phyloP scores from a whole-genome alignment of 768 basidiomycete genomes.

The Dentipellis fragilis region DNA sequence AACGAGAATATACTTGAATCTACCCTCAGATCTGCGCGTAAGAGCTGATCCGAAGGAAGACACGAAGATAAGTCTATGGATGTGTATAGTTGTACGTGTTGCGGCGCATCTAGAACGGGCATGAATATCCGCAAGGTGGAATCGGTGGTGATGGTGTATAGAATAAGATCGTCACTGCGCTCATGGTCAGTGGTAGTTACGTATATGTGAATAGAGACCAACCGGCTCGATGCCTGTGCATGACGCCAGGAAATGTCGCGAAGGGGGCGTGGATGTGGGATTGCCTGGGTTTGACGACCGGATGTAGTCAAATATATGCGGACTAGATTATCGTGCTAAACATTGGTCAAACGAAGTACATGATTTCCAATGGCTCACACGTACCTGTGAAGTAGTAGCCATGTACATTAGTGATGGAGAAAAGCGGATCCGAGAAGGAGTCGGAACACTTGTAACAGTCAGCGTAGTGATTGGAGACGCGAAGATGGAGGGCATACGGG shows the following conservation, averaged over 20 bases:
- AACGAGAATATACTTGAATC: constrained; percentile 58
- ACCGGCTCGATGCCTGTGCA: constrained; percentile 58
- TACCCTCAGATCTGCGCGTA: constrained; percentile 8
- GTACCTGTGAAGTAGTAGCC: constrained; percentile 50
- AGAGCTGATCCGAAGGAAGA: constrained; percentile 29
- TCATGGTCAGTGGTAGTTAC: constrained; percentile 2
- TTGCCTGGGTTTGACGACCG: constrained; percentile 53
- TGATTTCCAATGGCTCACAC: background rate
- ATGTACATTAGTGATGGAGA: constrained; percentile 74
- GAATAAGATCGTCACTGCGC: constrained; percentile 58
- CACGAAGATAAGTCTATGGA: constrained; percentile 66
- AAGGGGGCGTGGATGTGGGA: constrained; percentile 69
- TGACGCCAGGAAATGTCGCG: constrained; percentile 64
- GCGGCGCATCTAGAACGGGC: constrained; percentile 80
- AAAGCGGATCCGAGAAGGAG: constrained; percentile 47
- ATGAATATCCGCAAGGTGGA: constrained; percentile 77
- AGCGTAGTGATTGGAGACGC: background rate
- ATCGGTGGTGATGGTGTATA: constrained; percentile 81
- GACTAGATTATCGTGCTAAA: constrained; percentile 47
- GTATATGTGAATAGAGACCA: constrained; percentile 20
- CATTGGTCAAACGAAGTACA: constrained; percentile 9
- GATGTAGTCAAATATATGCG: constrained; percentile 66
- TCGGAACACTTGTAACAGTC: constrained; percentile 29
- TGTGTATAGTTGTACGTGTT: constrained; percentile 75
- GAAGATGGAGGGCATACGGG: constrained; percentile 30